A percentile compares a stretch with the other conserved stretches of the same genome.
phyloP scores from a whole-genome alignment of 768 basidiomycete species.

The Lentinula guzmanii region DNA sequence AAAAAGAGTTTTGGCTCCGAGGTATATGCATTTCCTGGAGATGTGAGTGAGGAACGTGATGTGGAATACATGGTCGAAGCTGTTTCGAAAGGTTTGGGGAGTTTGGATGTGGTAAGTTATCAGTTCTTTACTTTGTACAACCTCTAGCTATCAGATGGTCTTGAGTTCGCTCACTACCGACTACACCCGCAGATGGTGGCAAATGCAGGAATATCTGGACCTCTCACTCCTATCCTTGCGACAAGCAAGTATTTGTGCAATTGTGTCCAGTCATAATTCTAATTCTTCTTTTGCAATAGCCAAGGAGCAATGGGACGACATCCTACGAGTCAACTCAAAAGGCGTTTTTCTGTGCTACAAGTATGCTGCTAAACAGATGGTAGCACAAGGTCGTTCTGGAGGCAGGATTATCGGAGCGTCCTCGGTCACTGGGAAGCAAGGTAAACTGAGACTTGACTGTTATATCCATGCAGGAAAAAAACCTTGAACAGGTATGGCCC shows the following conservation, averaged over 20 bases:
- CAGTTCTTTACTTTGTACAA: too few relatives aligned
- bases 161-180: not conserved
- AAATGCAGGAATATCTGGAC: constrained; percentile 13
- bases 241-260: not conserved
- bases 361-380: constrained; percentile 23
- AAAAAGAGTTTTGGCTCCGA: not conserved
- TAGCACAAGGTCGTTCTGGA: constrained; percentile 24
- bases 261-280: too few relatives aligned
- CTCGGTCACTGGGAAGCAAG: constrained; percentile 13
- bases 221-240: not conserved
- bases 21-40: constrained; percentile 11
- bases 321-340: constrained; percentile 20
- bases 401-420: constrained; percentile 26
- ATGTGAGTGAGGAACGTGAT: constrained; percentile 25
- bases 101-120: constrained; percentile 27
- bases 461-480: not conserved
- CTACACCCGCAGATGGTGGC: constrained; percentile 14
- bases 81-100: constrained; percentile 19
- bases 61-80: constrained; percentile 24
- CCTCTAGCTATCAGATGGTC: not conserved
- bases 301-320: constrained; percentile 15
- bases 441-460: constrained; percentile 3
- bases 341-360: constrained; percentile 29
- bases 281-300: not conserved
- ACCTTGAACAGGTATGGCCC: not conserved